These are phyloP conservation scores for Strigomonas oncopelti DNA, from an alignment of 208 protist species.

Conservation along the genomic window DNA sequence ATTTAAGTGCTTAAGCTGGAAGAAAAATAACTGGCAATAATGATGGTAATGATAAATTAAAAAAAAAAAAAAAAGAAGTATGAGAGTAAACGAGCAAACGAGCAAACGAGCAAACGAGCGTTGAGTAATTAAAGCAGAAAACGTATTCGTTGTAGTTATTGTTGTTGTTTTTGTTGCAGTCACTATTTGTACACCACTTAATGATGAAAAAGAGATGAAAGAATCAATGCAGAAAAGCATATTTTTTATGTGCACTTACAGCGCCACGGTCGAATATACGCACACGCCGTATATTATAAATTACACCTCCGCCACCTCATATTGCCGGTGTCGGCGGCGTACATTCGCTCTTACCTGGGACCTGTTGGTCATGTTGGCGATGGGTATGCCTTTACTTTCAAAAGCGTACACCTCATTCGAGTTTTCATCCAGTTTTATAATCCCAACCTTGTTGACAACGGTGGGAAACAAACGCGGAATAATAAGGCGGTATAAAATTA, in stretches of 20 bases:
- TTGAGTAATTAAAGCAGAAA: neutral
- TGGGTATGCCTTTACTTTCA: conserved; percentile 24
- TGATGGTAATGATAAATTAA: neutral
- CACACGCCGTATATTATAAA: neutral
- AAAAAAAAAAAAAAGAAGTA: conserved; percentile 1
- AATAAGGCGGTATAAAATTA: conserved; percentile 39
- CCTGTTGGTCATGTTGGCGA: conserved; percentile 31
- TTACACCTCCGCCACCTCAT: conserved; percentile 36
- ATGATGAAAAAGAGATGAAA: neutral
- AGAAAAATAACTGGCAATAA: neutral
- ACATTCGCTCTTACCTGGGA: conserved; percentile 39
- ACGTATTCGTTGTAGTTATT: too few species aligned
- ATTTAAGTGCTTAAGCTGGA: neutral
- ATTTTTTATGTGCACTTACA: too few species aligned
- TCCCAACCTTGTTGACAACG: conserved; percentile 20
- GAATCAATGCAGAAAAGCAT: too few species aligned
- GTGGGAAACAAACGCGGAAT: conserved; percentile 42
- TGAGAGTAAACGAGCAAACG: neutral
- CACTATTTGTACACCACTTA: neutral
- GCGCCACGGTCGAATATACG: too few species aligned
- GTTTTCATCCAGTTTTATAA: conserved; percentile 23
- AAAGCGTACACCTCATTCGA: conserved; percentile 32
- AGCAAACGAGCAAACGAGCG: neutral
- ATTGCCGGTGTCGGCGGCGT: conserved; percentile 25
- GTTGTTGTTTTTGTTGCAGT: neutral